Base-by-base conservation (phyloP, 345 rosid species). In the Boechera stricta region DNA sequence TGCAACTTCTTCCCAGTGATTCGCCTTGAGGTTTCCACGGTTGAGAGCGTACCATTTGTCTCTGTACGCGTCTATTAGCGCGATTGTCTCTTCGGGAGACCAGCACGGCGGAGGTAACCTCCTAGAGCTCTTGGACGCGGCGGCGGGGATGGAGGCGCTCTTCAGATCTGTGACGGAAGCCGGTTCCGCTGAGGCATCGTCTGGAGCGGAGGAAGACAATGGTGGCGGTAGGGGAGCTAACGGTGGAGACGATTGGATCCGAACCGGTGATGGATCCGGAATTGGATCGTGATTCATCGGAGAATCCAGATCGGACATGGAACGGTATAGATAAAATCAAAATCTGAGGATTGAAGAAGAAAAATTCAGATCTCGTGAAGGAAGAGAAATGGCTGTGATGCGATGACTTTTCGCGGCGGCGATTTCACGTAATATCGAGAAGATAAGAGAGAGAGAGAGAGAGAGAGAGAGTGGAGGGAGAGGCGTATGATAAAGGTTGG, bases 41-140 rank as follows among this genome's bases (percentile, higher is more conserved):
- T 93, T 89, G 52, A 94, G 97, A 21, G 91, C 64, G 76, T 86
- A 84, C 98, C 98, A 92, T 82, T 89, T 92, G 54, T 94, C 97
- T 10, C 95, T 85, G 82, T 94, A 94, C 0, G 81, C 89, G 55
- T 94, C 97, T 49, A 94, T 91, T 5, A 94, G 80, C 21, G 93
- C 95, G 29, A 80, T 78, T 38, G 98, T 94, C 73, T 94, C 97
- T 29, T 91, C 97, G 47, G 76, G 93, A 41, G 98, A 87, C 97
- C 98, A 94, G 70, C 98, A 91, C 9, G 97, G 97, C 26, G 98
- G 98, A 1, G 97, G 98, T 15, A 94, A 89, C 31, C 98, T 95
- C 31, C 97, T 89, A 0, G 93, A 89, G 64, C 67, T 85, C 39
- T 84, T 77, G 0, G 84, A 32, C 26, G 71, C 2, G 44, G 71